phyloP scores from a whole-genome alignment of 1,284 basidiomycete genomes.

The Phellopilus nigrolimitatus region DNA sequence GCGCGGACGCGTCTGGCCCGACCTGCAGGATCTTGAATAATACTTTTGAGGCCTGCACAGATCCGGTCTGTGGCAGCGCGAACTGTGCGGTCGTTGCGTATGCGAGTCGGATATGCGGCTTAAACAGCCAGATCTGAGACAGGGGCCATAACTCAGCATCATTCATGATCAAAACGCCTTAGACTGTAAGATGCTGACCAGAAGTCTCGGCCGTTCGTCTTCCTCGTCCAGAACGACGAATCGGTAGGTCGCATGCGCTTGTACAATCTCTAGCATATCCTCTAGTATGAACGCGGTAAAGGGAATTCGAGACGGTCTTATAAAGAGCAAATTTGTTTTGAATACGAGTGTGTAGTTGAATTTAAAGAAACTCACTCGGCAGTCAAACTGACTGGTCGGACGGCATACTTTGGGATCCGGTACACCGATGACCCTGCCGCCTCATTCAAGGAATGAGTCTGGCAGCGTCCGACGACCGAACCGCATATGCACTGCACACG shows the following conservation, averaged over 20 bases:
- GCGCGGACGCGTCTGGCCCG: constrained; percentile 35
- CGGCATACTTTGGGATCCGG: constrained; percentile 75
- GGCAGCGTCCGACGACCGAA: constrained; percentile 67
- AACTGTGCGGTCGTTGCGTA: constrained; percentile 57
- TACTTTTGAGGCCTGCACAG: constrained; percentile 67
- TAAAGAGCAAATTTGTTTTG: constrained; percentile 9
- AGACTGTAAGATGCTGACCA: constrained; percentile 44
- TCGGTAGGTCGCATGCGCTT: constrained; percentile 85
- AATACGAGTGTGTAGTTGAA: constrained; percentile 15
- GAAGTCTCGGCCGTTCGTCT: constrained; percentile 68
- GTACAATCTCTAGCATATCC: constrained; percentile 83
- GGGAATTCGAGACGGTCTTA: constrained; percentile 59
- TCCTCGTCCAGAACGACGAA: constrained; percentile 84
- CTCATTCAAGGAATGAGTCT: constrained; percentile 41
- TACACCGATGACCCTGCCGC: constrained; percentile 42
- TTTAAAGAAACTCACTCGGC: constrained; percentile 46
- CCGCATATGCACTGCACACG: constrained; percentile 74
- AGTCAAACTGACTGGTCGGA: constrained; percentile 62
- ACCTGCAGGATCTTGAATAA: constrained; percentile 60
- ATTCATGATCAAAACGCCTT: not conserved
- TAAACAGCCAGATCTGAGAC: constrained; percentile 82
- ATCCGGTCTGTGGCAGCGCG: constrained; percentile 55
- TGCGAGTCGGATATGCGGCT: constrained; percentile 73
- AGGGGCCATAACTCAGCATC: constrained; percentile 5
- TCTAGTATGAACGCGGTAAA: constrained; percentile 80